phyloP scores from a whole-genome alignment of 116 monocot genomes.

The Phalaenopsis hybrid region DNA sequence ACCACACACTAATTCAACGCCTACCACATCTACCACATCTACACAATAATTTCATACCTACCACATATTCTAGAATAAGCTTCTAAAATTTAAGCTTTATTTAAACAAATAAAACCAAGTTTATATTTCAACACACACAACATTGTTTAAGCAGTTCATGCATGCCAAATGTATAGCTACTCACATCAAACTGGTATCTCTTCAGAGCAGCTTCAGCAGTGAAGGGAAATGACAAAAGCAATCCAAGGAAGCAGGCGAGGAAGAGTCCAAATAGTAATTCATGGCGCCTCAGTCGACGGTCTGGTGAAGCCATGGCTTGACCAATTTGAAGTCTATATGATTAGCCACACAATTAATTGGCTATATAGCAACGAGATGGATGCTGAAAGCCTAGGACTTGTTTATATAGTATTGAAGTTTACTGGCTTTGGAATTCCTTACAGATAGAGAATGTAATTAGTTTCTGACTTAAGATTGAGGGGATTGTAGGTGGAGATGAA shows the following conservation, averaged over 20 bases:
- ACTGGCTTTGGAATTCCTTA: conserved; percentile 7
- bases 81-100: too few species aligned
- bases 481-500: conserved; percentile 7
- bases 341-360: not conserved
- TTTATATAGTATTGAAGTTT: not conserved
- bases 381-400: not conserved
- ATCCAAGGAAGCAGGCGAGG: conserved; percentile 8
- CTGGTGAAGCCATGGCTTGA: conserved; percentile 10
- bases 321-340: not conserved
- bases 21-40: too few species aligned
- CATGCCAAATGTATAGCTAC: not conserved
- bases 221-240: conserved; percentile 1
- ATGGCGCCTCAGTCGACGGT: too few species aligned
- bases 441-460: not conserved
- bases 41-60: too few species aligned
- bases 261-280: conserved; percentile 8
- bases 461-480: not conserved
- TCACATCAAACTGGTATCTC: conserved; percentile 61
- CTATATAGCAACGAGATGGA: too few species aligned
- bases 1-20: too few species aligned
- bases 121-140: too few species aligned
- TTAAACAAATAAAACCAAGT: too few species aligned
- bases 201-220: conserved; percentile 35
- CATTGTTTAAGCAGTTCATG: too few species aligned
- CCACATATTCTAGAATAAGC: too few species aligned